phyloP scores from a whole-genome alignment of 2,329 filamentous ascomycete genomes.

The Macrophomina phaseolina region DNA sequence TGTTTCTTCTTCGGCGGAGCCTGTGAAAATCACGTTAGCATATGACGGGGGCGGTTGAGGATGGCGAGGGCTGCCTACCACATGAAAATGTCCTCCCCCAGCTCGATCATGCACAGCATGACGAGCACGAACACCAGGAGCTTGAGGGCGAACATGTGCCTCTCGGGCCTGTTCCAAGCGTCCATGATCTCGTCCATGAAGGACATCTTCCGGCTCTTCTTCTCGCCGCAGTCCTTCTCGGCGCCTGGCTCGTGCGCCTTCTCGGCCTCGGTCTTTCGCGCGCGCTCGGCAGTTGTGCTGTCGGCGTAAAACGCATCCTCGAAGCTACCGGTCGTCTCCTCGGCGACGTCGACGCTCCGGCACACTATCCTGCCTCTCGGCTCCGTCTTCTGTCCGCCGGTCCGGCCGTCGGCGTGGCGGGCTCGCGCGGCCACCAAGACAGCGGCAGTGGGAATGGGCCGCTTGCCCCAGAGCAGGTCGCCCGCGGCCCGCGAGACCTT shows the following conservation, averaged over 20 bases:
- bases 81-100: conserved; percentile 14
- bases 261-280: conserved; percentile 16
- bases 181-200: conserved; percentile 15
- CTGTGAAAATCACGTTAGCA: not conserved
- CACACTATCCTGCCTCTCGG: conserved; percentile 17
- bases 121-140: conserved; percentile 22
- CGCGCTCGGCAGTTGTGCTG: conserved; percentile 6
- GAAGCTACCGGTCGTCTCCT: conserved; percentile 10
- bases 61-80: not conserved
- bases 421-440: conserved; percentile 12
- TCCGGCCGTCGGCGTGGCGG: not conserved
- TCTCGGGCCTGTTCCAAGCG: conserved; percentile 14
- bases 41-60: not conserved
- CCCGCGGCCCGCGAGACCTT: conserved; percentile 5
- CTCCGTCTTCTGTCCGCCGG: conserved; percentile 5
- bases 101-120: conserved; percentile 26
- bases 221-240: not conserved
- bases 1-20: conserved; percentile 9
- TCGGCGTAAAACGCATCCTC: conserved; percentile 21
- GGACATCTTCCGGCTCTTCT: conserved; percentile 17
- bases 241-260: not conserved
- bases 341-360: conserved; percentile 24
- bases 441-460: conserved; percentile 17
- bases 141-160: conserved; percentile 21
- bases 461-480: conserved; percentile 25